Percentiles rank a stretch among this genome's conserved stretches.
These are phyloP conservation scores for Chalaropsis ovoidea DNA, from an alignment of 2,329 filamentous ascomycete species.

Conservation along the genomic window DNA sequence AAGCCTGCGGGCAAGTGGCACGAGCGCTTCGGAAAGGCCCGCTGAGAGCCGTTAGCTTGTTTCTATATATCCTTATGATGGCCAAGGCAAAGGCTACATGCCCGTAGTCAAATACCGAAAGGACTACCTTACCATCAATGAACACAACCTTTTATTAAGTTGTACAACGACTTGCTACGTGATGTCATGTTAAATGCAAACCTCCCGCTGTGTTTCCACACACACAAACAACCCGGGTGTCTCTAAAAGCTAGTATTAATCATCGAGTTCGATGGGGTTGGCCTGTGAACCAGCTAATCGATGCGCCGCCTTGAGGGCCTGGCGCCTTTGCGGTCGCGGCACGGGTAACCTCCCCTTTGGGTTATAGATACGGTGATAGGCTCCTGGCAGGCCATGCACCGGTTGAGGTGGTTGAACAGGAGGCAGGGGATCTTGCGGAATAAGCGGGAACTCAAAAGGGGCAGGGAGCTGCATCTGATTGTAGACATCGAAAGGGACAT, in stretches of 20 bases:
- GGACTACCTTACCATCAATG: not conserved
- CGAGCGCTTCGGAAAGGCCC: conserved; percentile 44
- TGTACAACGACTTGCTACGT: not conserved
- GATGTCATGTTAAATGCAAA: not conserved
- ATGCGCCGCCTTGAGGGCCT: not conserved
- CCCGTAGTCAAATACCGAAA: not conserved
- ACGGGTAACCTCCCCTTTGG: not conserved
- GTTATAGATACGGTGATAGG: not conserved
- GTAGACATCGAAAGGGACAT: too few species aligned
- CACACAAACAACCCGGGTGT: not conserved
- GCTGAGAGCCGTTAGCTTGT: conserved; percentile 30
- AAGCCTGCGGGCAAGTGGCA: conserved; percentile 46
- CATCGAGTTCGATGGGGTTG: not conserved
- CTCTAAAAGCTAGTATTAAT: not conserved
- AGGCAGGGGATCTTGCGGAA: not conserved
- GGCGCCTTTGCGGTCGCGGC: not conserved
- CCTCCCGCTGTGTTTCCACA: not conserved
- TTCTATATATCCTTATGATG: not conserved
- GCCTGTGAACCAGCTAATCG: not conserved
- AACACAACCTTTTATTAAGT: not conserved
- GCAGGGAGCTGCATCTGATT: too few species aligned
- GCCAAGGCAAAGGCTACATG: not conserved
- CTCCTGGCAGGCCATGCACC: too few species aligned
- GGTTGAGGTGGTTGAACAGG: too few species aligned
- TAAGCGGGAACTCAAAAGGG: too few species aligned